These are phyloP conservation scores for Solioccasus polychromus DNA, from an alignment of 768 basidiomycete species.

Conservation along the genomic window DNA sequence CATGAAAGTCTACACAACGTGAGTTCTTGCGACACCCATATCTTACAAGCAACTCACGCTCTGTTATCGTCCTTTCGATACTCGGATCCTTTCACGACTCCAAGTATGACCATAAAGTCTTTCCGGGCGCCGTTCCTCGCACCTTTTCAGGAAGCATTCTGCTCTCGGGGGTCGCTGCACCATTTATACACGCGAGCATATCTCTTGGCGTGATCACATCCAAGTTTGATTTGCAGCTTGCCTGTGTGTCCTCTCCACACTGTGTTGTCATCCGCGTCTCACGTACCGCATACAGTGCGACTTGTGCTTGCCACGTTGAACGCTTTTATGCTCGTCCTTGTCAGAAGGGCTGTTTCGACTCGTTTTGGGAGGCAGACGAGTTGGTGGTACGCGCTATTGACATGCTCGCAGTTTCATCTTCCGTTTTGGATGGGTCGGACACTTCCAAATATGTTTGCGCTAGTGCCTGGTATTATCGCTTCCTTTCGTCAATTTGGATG, in stretches of 20 bases:
- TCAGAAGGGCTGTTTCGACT: slow-evolving; percentile 58
- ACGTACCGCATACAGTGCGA: slow-evolving; percentile 50
- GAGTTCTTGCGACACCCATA: slow-evolving; percentile 22
- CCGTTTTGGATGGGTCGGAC: slow-evolving; percentile 94
- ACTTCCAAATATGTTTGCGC: slow-evolving; percentile 90
- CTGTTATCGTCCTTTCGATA: neutral
- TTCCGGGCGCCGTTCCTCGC: slow-evolving; percentile 87
- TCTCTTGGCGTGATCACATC: slow-evolving; percentile 41
- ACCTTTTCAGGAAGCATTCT: slow-evolving; percentile 79
- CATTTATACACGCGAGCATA: slow-evolving; percentile 44
- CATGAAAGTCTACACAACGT: slow-evolving; percentile 46
- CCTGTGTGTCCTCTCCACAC: slow-evolving; percentile 44
- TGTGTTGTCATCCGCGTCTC: neutral
- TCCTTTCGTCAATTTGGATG: neutral
- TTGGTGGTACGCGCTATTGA: slow-evolving; percentile 63
- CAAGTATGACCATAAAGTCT: slow-evolving; percentile 88
- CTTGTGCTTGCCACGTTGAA: slow-evolving; percentile 67
- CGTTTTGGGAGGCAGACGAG: slow-evolving; percentile 64
- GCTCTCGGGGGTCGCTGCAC: slow-evolving; percentile 56
- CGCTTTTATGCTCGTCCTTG: slow-evolving; percentile 54
- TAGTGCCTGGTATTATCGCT: slow-evolving; percentile 62
- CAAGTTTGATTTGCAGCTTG: slow-evolving; percentile 70
- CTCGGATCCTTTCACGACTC: neutral
- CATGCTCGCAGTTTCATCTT: slow-evolving; percentile 83
- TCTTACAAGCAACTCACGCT: slow-evolving; percentile 8